Conservation (phyloP, 805 yeast genomes). For the Metschnikowia dekortorum region DNA sequence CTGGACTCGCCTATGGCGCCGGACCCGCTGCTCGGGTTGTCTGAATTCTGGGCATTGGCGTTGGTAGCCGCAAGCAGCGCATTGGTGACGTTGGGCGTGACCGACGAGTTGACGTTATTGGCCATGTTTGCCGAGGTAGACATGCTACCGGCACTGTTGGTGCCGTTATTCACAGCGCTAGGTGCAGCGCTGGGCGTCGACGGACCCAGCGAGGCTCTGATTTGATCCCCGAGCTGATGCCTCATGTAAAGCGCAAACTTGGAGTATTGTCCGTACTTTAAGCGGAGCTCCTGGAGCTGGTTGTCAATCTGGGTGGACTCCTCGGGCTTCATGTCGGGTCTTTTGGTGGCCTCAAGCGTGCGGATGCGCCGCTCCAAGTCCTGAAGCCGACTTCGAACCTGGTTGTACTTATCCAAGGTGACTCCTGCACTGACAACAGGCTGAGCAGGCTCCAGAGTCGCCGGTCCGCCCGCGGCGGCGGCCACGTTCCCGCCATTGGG, state of each 20-base stretch:
- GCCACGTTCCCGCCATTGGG: background rate
- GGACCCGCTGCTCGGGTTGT: background rate
- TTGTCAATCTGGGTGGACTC: conserved; percentile 41
- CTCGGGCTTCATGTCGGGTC: conserved; percentile 41
- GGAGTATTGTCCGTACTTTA: conserved; percentile 46
- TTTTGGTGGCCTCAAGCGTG: conserved; percentile 46
- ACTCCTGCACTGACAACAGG: conserved; percentile 5
- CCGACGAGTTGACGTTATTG: conserved; percentile 8
- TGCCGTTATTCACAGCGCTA: conserved; percentile 2
- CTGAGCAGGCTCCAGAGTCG: background rate
- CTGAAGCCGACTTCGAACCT: conserved; percentile 43
- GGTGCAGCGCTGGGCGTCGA: conserved; percentile 8
- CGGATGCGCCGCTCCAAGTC: conserved; percentile 49
- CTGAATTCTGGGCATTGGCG: conserved; percentile 9
- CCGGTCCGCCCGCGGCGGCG: background rate
- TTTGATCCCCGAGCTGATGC: conserved; percentile 36
- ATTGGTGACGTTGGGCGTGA: conserved; percentile 23
- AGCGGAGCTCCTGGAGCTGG: conserved; percentile 46
- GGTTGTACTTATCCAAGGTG: conserved; percentile 38
- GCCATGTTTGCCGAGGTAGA: background rate
- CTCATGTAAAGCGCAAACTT: conserved; percentile 47
- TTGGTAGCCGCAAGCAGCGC: conserved; percentile 14
- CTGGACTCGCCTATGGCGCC: background rate
- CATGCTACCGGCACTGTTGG: background rate
- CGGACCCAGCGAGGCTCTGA: conserved; percentile 9